Conservation (phyloP, 768 basidiomycete genomes). For the Boletus barrowsii region DNA sequence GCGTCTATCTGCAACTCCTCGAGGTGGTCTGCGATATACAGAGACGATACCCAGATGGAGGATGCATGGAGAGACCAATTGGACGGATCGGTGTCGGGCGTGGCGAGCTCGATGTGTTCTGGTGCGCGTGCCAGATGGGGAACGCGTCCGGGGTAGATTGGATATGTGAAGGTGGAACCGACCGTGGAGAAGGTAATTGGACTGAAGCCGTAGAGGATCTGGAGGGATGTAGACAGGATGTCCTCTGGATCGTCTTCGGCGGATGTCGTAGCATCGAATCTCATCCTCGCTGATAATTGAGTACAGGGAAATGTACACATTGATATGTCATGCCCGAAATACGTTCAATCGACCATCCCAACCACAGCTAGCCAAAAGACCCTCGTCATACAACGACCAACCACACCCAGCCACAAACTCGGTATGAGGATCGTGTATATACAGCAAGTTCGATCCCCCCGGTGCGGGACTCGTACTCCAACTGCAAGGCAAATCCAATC, state of each 20-base stretch:
- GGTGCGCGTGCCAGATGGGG: conserved; percentile 3
- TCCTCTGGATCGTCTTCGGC: conserved; percentile 51
- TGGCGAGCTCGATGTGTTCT: conserved; percentile 42
- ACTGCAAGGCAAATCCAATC: conserved; percentile 35
- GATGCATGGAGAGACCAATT: conserved; percentile 80
- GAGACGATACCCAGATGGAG: conserved; percentile 69
- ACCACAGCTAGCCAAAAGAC: conserved; percentile 78
- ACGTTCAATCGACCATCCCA: conserved; percentile 49
- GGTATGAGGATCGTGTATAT: conserved; percentile 84
- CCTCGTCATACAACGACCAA: conserved; percentile 92
- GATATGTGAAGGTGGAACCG: conserved; percentile 52
- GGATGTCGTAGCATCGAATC: too few relatives aligned
- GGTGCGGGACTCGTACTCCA: conserved; percentile 67
- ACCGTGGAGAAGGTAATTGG: conserved; percentile 60
- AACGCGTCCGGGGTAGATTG: conserved; percentile 15
- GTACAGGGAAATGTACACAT: neutral
- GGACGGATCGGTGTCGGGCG: conserved; percentile 61
- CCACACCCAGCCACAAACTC: conserved; percentile 92
- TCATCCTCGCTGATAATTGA: too few relatives aligned
- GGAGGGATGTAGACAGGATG: conserved; percentile 61
- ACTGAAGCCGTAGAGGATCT: conserved; percentile 56
- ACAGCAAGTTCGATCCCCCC: conserved; percentile 49
- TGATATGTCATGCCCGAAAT: conserved; percentile 57
- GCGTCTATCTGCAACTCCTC: conserved; percentile 41
- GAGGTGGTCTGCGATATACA: conserved; percentile 66